These are phyloP conservation scores for Podochytrium sp. DNA, from an alignment of 192 early-diverging fungal species.

Conservation along the genomic window DNA sequence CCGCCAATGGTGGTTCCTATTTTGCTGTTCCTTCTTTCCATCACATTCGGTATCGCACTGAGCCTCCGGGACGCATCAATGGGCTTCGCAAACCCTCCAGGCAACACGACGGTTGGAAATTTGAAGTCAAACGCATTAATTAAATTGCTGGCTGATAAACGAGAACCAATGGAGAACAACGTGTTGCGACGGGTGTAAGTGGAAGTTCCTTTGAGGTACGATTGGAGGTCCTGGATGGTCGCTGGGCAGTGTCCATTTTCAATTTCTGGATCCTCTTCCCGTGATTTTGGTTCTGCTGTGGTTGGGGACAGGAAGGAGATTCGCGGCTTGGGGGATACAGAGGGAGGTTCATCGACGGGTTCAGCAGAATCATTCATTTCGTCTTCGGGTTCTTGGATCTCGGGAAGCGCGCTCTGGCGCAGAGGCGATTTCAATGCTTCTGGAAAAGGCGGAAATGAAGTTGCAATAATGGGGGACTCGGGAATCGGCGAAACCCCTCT, in stretches of 20 bases:
- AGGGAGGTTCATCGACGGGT: not conserved
- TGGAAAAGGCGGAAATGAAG: too few relatives aligned
- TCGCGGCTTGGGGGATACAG: not conserved
- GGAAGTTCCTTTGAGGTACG: constrained; percentile 18
- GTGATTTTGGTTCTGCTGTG: not conserved
- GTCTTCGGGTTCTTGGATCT: not conserved
- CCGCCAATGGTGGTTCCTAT: not conserved
- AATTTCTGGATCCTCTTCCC: not conserved
- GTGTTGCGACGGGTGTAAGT: constrained; percentile 12
- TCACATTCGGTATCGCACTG: not conserved
- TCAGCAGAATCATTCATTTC: not conserved
- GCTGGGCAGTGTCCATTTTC: constrained; percentile 12
- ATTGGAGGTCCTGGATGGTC: constrained; percentile 6
- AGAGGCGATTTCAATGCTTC: too few relatives aligned
- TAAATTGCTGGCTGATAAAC: not conserved
- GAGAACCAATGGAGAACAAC: not conserved
- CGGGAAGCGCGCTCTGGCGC: not conserved
- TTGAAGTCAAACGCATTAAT: constrained; percentile 20
- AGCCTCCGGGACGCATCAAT: not conserved
- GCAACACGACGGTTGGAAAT: constrained; percentile 6
- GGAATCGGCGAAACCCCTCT: not conserved
- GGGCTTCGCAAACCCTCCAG: constrained; percentile 7
- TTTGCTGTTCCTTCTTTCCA: not conserved
- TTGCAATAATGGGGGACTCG: too few relatives aligned
- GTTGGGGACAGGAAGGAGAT: not conserved